Percentiles rank a stretch among this genome's conserved stretches.
Conservation (phyloP, 768 basidiomycete genomes). For the Podaxis sp. region DNA sequence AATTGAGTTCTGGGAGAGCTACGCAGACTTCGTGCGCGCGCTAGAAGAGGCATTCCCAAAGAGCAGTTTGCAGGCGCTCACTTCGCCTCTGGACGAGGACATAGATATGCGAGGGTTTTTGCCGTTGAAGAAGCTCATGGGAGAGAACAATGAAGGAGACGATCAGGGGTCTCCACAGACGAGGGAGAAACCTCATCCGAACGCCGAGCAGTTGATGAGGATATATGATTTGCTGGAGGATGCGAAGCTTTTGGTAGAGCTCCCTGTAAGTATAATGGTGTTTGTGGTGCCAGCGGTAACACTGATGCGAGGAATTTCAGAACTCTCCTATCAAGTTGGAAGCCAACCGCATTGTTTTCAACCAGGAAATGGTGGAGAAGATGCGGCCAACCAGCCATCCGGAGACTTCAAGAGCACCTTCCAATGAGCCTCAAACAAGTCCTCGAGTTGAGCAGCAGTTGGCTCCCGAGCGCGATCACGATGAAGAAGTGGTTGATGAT, state of each 20-base stretch:
- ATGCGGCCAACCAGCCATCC: constrained; percentile 14
- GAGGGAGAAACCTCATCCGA: constrained; percentile 67
- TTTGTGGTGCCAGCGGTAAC: neutral
- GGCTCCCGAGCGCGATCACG: constrained; percentile 25
- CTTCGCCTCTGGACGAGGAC: constrained; percentile 82
- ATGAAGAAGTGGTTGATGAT: constrained; percentile 66
- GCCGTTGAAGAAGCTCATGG: constrained; percentile 69
- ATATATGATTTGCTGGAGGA: constrained; percentile 83
- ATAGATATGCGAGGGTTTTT: constrained; percentile 84
- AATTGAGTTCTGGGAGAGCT: constrained; percentile 69
- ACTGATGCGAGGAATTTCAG: constrained; percentile 24
- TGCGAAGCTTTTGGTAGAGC: constrained; percentile 55
- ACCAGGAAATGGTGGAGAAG: constrained; percentile 30
- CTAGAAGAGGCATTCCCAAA: constrained; percentile 70
- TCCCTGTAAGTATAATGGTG: constrained; percentile 46
- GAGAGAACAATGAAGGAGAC: constrained; percentile 28
- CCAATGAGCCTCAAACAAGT: constrained; percentile 22
- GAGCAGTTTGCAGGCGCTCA: constrained; percentile 55
- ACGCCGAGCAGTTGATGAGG: constrained; percentile 94
- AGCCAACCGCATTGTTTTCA: constrained; percentile 35
- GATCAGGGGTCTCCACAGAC: constrained; percentile 25
- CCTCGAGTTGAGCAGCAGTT: constrained; percentile 25
- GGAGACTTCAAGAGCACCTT: constrained; percentile 14
- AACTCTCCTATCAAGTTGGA: constrained; percentile 40
- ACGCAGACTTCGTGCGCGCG: constrained; percentile 61